A percentile compares a stretch with the other conserved stretches of the same genome.
phyloP scores from a whole-genome alignment of 176 grass and related monocot species.

The Areca catechu region DNA sequence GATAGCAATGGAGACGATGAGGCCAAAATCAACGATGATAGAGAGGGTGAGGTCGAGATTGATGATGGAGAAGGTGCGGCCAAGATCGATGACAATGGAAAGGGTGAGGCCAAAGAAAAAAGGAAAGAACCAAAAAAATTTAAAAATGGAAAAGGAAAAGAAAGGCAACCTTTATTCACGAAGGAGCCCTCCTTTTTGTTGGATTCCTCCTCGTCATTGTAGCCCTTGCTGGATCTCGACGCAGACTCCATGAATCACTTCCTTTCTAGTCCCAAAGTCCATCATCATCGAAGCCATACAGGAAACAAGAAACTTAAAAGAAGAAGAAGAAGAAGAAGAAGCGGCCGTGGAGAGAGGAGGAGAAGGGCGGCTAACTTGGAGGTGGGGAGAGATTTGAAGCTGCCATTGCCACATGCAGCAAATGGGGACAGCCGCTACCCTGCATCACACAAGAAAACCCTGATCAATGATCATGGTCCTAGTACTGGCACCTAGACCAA shows the following conservation, averaged over 20 bases:
- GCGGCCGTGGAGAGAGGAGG: background rate
- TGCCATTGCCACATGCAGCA: conserved; percentile 37
- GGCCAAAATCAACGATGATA: too few relatives aligned
- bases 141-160: background rate
- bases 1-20: too few relatives aligned
- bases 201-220: conserved; percentile 64
- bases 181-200: conserved; percentile 68
- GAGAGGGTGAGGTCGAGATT: too few relatives aligned
- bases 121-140: conserved; percentile 3
- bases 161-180: conserved; percentile 53
- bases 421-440: conserved; percentile 48
- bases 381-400: conserved; percentile 20
- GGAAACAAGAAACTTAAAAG: background rate
- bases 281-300: background rate
- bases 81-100: too few relatives aligned
- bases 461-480: too few relatives aligned
- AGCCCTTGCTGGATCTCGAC: conserved; percentile 77
- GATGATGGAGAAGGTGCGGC: too few relatives aligned
- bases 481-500: too few relatives aligned
- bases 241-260: conserved; percentile 60
- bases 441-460: background rate
- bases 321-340: too few relatives aligned
- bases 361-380: conserved; percentile 2
- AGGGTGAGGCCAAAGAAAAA: too few relatives aligned
- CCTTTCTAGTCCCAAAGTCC: conserved; percentile 17